Base-by-base conservation (phyloP, 441 rosid genomes). In the Isatis lusitanica region DNA sequence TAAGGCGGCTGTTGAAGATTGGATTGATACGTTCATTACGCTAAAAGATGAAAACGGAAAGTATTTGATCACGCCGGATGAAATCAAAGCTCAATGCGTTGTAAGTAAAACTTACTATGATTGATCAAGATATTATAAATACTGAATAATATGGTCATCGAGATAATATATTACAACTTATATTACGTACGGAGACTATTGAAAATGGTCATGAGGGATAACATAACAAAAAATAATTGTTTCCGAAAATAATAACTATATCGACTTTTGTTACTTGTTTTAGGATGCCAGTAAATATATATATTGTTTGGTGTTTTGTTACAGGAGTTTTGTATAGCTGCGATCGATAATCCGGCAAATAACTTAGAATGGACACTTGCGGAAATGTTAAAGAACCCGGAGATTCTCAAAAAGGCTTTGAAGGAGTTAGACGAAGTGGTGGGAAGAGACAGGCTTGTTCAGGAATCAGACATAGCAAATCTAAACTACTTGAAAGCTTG, bases 291-390 rank as follows among this genome's bases (percentile, higher is more conserved):
- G 9, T 35, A 35, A 33, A 0, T 56, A 6, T 59, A 0, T 56
- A 6, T 59, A 39, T 61, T 12, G 26, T 52, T n/a, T 28, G 44
- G 13, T 48, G 52, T 39, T 61, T 35, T 7, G 16, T 40, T 59
- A 51, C 46, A 83, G 86, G 88, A 80, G n/a, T 35, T 82, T 18
- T 66, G 81, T 71, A 28, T 81, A n/a, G 88, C 86, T 18, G 46
- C 76, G 3, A 43, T 83, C 0, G 88, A 83, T 36, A 85, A 83
- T 72, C 88, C 86, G 4, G 66, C 88, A 6, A 80, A 78, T 50
- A 78, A 71, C 16, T 56, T 81, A 47, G 88, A 83, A 52, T 83
- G 85, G 85, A 78, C 79, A 17, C 57, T 85, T 53, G 86, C 82
- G 0, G 85, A 85, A 70, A 81, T 85, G 88, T 33, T 85, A 15